Evolutionary conservation across 352 stramenopile genomes (phyloP).

Genomic region (Phytophthora kernoviae): DNA sequence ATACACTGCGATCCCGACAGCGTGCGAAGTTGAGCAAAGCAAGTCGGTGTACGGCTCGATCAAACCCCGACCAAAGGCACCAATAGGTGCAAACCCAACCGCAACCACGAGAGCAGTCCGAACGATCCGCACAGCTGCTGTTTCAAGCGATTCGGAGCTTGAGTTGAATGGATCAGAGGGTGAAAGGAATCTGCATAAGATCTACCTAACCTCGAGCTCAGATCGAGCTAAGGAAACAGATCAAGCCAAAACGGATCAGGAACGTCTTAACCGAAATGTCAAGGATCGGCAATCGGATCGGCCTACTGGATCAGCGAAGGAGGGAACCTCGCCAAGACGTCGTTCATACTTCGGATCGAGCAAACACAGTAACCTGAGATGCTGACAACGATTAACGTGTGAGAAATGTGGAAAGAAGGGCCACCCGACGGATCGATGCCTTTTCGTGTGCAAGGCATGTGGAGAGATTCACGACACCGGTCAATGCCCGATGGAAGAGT

Average conservation of each 20-base stretch:
- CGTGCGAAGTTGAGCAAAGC: neutral
- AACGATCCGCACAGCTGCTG: neutral
- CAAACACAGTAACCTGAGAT: constrained; percentile 6
- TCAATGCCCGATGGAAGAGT: constrained; percentile 13
- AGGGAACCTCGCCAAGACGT: neutral
- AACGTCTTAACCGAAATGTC: too few species aligned
- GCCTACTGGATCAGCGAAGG: neutral
- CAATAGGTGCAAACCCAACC: too few species aligned
- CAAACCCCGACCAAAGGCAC: constrained; percentile 1
- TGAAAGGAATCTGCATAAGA: neutral
- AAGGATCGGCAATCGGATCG: too few species aligned
- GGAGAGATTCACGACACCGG: constrained; percentile 10
- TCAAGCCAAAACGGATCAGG: too few species aligned
- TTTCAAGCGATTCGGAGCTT: neutral
- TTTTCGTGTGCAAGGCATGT: too few species aligned
- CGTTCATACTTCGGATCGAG: neutral
- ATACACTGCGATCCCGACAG: too few species aligned
- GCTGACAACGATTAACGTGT: constrained; percentile 13
- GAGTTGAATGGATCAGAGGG: neutral
- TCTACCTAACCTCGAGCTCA: neutral
- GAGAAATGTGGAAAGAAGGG: constrained; percentile 8
- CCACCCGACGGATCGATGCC: constrained; percentile 14
- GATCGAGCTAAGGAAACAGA: too few species aligned
- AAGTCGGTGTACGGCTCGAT: neutral
- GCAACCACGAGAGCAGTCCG: neutral